Evolutionary conservation across 805 yeast genomes (phyloP).

Genomic region (Yarrowia sp.): DNA sequence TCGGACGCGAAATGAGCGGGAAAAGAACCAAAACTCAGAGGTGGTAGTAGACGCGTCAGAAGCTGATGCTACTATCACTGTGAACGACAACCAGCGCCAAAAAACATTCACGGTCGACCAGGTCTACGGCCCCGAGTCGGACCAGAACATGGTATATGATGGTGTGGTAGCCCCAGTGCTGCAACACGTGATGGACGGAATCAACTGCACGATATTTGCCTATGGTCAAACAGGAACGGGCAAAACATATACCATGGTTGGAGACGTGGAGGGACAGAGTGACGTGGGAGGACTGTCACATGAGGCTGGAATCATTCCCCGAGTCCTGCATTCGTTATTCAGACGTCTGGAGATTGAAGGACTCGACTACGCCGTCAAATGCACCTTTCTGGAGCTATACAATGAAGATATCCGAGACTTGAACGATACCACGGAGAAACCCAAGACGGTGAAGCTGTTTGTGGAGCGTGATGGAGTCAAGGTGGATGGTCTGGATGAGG

Average conservation of each 20-base stretch:
- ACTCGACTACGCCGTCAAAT: constrained; percentile 62
- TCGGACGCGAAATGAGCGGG: constrained; percentile 58
- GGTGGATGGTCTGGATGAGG: constrained; percentile 57
- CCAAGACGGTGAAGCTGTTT: constrained; percentile 51
- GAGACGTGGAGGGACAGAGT: constrained; percentile 50
- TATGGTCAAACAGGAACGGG: constrained; percentile 95
- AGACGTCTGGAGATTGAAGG: constrained; percentile 41
- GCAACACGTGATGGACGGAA: constrained; percentile 67
- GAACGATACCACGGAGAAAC: constrained; percentile 35
- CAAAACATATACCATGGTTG: constrained; percentile 71
- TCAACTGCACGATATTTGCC: constrained; percentile 77
- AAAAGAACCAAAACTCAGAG: constrained; percentile 54
- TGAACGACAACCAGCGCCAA: constrained; percentile 28
- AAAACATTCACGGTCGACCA: constrained; percentile 72
- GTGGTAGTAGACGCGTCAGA: constrained; percentile 56
- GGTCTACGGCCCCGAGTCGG: constrained; percentile 79
- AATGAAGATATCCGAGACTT: constrained; percentile 82
- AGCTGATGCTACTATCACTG: constrained; percentile 29
- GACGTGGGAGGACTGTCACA: constrained; percentile 35
- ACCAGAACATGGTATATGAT: constrained; percentile 62
- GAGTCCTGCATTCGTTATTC: constrained; percentile 57
- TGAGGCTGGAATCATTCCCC: constrained; percentile 62
- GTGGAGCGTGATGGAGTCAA: constrained; percentile 51
- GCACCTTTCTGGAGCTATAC: constrained; percentile 81
- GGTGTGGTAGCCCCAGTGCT: constrained; percentile 62